Evolutionary conservation across 2,329 filamentous ascomycete species (phyloP).

Genomic region (Mycosphaerelloides madeirae): DNA sequence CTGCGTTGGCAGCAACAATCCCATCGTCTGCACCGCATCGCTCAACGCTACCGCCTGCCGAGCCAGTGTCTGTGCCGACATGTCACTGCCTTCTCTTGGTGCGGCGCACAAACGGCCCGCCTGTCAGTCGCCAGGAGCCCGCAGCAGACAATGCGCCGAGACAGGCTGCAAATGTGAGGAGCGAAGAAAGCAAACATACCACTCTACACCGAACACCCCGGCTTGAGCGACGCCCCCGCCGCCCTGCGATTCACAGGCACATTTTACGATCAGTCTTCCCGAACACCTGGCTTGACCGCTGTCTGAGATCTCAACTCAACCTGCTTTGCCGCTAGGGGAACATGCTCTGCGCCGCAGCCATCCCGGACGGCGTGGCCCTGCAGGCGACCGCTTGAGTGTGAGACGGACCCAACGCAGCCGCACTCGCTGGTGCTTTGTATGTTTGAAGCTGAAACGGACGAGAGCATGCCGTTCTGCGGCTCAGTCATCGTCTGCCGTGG

Average conservation of each 20-base stretch:
- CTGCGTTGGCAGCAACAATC: too few species aligned
- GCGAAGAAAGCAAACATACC: background rate
- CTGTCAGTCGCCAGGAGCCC: background rate
- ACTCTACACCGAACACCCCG: background rate
- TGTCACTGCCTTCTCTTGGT: too few species aligned
- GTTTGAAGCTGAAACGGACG: constrained; percentile 13
- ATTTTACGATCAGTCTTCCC: constrained; percentile 9
- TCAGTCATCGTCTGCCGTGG: background rate
- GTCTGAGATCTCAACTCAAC: constrained; percentile 1
- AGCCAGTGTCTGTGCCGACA: background rate
- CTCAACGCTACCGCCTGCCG: background rate
- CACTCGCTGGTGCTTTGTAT: constrained; percentile 6
- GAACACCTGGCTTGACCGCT: constrained; percentile 16
- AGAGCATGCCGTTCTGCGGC: constrained; percentile 5
- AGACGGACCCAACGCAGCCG: constrained; percentile 10
- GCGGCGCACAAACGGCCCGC: too few species aligned
- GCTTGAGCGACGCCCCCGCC: too few species aligned
- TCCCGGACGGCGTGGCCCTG: too few species aligned
- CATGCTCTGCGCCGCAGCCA: too few species aligned
- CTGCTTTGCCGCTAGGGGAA: constrained; percentile 3
- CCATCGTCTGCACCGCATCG: too few species aligned
- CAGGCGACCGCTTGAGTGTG: background rate
- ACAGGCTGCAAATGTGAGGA: too few species aligned
- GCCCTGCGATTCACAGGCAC: too few species aligned
- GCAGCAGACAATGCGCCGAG: background rate